Evolutionary conservation across 164 flowering plant species (phyloP).

Genomic region (Cinnamomum chago): DNA sequence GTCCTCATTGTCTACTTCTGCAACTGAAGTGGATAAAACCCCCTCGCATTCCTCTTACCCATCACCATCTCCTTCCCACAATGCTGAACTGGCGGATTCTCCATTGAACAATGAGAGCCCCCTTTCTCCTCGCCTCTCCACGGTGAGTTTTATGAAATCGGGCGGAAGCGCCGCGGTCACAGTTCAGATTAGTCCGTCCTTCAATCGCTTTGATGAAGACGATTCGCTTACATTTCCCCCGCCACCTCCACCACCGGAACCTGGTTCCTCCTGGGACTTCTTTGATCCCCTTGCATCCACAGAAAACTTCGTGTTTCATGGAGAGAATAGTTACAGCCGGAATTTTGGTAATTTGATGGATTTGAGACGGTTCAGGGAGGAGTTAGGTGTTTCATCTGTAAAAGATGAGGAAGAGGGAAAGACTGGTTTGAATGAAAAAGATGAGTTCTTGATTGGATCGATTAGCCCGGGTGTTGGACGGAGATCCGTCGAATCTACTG

Average conservation of each 20-base stretch:
- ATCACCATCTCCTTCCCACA: slow-evolving; percentile 71
- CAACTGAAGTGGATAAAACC: slow-evolving; percentile 60
- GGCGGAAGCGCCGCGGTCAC: slow-evolving; percentile 51
- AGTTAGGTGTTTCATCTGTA: slow-evolving; percentile 7
- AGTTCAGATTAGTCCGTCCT: slow-evolving; percentile 36
- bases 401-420: slow-evolving; percentile 15
- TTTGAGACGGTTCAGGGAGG: slow-evolving; percentile 29
- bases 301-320: slow-evolving; percentile 47
- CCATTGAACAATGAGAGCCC: slow-evolving; percentile 48
- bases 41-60: slow-evolving; percentile 77
- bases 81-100: slow-evolving; percentile 45
- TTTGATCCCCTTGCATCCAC: slow-evolving; percentile 52
- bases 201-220: slow-evolving; percentile 42
- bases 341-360: slow-evolving; percentile 28
- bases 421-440: slow-evolving; percentile 18
- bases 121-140: slow-evolving; percentile 36
- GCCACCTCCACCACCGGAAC: slow-evolving; percentile 66
- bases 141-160: slow-evolving; percentile 64
- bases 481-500: slow-evolving; percentile 10
- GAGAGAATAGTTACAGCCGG: slow-evolving; percentile 25
- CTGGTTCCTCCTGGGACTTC: slow-evolving; percentile 75
- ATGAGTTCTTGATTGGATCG: slow-evolving; percentile 24
- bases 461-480: slow-evolving; percentile 11
- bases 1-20: slow-evolving; percentile 56
- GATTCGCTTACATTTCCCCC: slow-evolving; percentile 38